Conservation (phyloP, 352 stramenopile genomes). For the Pelagophyceae sp. region DNA sequence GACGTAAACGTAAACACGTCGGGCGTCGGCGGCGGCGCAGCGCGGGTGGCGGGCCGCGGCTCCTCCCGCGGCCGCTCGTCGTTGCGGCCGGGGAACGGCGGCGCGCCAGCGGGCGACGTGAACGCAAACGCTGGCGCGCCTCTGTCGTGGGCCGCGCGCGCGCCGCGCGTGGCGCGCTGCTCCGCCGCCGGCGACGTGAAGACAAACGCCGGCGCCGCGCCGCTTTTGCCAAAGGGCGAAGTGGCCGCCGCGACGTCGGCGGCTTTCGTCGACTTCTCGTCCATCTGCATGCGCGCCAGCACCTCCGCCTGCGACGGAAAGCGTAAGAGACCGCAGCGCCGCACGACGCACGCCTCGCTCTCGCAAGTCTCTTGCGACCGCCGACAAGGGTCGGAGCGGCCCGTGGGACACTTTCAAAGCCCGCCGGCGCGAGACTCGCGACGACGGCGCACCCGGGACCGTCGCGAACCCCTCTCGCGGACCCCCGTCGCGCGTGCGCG, state of each 20-base stretch:
- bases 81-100: not conserved
- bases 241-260: not conserved
- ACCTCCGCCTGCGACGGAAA: not conserved
- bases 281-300: not conserved
- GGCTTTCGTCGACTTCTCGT: not conserved
- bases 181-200: not conserved
- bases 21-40: no score
- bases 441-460: no score
- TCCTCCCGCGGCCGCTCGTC: not conserved
- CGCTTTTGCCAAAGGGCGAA: not conserved
- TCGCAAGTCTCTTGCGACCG: no score
- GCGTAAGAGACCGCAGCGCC: not conserved
- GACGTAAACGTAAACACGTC: no score
- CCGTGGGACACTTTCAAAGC: no score
- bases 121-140: not conserved
- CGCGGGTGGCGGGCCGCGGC: no score
- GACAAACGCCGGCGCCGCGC: not conserved
- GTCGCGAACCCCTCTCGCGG: no score
- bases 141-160: not conserved
- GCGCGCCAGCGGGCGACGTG: no score
- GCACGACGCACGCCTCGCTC: no score
- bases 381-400: no score
- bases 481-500: no score
- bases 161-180: not conserved
- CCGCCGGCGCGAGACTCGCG: no score